Evolutionary conservation across 768 basidiomycete genomes (phyloP).

Genomic region (Daedalea quercina): DNA sequence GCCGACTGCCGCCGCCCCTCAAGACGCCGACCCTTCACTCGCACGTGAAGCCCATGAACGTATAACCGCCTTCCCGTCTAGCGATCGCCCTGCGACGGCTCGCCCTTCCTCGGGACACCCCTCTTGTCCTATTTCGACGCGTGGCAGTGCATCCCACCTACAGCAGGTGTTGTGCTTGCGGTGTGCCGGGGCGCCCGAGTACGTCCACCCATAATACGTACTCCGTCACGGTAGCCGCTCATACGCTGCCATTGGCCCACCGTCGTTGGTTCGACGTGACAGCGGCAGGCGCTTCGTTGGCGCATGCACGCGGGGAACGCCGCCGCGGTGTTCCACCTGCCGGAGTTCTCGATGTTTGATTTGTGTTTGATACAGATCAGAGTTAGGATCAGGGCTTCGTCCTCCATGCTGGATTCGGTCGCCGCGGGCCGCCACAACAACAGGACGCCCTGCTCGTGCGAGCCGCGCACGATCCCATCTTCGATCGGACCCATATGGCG

Average conservation of each 20-base stretch:
- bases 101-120: too few species aligned
- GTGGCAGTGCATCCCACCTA: too few species aligned
- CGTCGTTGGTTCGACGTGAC: too few species aligned
- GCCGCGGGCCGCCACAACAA: neutral
- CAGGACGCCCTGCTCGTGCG: neutral
- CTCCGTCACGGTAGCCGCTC: too few species aligned
- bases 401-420: neutral
- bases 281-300: too few species aligned
- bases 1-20: neutral
- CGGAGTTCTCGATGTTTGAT: neutral
- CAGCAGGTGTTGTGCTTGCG: too few species aligned
- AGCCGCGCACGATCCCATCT: constrained; percentile 2
- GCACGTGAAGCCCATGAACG: neutral
- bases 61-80: neutral
- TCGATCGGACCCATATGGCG: constrained; percentile 2
- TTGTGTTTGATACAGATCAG: neutral
- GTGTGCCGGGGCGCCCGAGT: too few species aligned
- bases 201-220: too few species aligned
- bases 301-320: neutral
- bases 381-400: neutral
- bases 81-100: too few species aligned
- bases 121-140: too few species aligned
- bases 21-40: neutral
- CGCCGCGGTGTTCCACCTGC: too few species aligned
- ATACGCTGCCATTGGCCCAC: too few species aligned